Evolutionary conservation across 257 asterid species (phyloP).

Genomic region (Pogostemon cablin): DNA sequence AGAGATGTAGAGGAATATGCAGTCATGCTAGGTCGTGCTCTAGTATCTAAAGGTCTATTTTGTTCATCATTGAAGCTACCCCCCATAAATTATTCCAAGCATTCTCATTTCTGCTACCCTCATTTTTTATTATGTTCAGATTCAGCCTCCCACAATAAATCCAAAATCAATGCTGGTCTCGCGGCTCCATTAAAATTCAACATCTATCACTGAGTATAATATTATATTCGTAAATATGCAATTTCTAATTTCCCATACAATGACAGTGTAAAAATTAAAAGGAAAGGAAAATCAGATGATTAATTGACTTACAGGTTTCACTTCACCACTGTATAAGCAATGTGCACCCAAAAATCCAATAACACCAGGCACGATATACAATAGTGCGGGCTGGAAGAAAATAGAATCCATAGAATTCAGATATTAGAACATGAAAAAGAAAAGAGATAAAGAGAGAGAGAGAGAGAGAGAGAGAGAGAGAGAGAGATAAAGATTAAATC

Average conservation of each 20-base stretch:
- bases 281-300: not conserved
- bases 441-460: not conserved
- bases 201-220: no score
- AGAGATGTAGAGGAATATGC: no score
- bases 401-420: not conserved
- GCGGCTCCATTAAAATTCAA: no score
- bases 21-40: not conserved
- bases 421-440: not conserved
- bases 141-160: not conserved
- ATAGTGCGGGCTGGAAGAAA: conserved; percentile 80
- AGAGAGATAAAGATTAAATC: not conserved
- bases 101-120: not conserved
- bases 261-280: not conserved
- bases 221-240: no score
- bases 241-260: not conserved
- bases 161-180: not conserved
- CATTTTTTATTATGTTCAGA: not conserved
- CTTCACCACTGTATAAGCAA: conserved; percentile 88
- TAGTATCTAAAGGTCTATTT: no score
- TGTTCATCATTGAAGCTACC: no score
- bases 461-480: no score
- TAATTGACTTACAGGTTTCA: conserved; percentile 69
- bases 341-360: conserved; percentile 90
- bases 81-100: no score
- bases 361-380: conserved; percentile 95